Percentiles rank a stretch among this genome's conserved stretches.
phyloP scores from a whole-genome alignment of 805 yeast genomes.

The Kuraishia ogatae region DNA sequence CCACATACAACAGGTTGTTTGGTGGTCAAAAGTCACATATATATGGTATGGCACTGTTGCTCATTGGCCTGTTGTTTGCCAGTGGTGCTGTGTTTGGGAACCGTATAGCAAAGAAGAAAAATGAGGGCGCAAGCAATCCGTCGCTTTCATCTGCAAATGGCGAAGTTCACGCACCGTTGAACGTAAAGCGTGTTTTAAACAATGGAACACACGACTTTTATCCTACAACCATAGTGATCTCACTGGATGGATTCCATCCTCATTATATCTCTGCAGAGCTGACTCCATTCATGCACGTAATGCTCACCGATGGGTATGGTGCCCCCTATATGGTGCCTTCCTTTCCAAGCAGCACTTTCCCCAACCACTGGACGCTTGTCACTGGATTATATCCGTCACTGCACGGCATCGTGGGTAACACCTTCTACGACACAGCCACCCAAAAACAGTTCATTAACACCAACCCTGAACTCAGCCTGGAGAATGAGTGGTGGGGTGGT shows the following conservation, averaged over 20 bases:
- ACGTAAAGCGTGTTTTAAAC: conserved; percentile 18
- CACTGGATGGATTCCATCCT: conserved; percentile 89
- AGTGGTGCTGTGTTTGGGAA: conserved; percentile 4
- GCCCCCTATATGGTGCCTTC: conserved; percentile 84
- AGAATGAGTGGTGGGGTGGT: conserved; percentile 76
- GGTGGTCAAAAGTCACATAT: neutral
- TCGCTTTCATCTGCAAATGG: neutral
- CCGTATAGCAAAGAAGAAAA: neutral
- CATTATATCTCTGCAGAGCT: conserved; percentile 57
- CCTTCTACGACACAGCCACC: conserved; percentile 56
- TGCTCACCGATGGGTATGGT: conserved; percentile 44
- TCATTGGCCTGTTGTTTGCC: conserved; percentile 5
- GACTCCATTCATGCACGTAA: conserved; percentile 65
- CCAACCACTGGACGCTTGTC: conserved; percentile 86
- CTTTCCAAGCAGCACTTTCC: conserved; percentile 84
- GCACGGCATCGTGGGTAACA: conserved; percentile 84
- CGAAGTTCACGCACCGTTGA: neutral
- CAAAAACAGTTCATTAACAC: conserved; percentile 56
- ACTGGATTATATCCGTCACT: conserved; percentile 80
- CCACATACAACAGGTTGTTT: conserved; percentile 1
- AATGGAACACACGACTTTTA: conserved; percentile 65
- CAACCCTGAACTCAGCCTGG: conserved; percentile 38
- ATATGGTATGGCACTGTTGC: neutral
- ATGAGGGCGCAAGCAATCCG: neutral
- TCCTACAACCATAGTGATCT: conserved; percentile 74